A percentile compares a stretch with the other conserved stretches of the same genome.
These are phyloP conservation scores for Ophiostoma angusticollis DNA, from an alignment of 2,329 filamentous ascomycete species.

Conservation along the genomic window DNA sequence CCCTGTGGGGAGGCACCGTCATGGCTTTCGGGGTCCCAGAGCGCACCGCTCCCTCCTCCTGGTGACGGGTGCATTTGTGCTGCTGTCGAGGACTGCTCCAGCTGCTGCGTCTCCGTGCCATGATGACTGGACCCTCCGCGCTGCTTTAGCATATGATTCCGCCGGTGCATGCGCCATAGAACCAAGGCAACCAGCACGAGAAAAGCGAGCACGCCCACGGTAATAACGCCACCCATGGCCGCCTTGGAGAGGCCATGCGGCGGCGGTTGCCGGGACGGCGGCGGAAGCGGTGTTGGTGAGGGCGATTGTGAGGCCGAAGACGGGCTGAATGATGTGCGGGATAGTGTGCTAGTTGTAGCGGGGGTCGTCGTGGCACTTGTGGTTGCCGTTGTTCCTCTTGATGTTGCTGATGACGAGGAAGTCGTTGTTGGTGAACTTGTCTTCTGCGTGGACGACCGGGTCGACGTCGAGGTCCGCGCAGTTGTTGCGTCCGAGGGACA, in stretches of 20 bases:
- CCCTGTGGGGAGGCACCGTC: too few relatives aligned
- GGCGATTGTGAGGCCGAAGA: not conserved
- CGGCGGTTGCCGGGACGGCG: slow-evolving; percentile 2
- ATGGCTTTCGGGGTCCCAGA: too few relatives aligned
- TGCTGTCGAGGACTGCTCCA: too few relatives aligned
- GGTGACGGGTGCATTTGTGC: too few relatives aligned
- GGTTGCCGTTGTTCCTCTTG: not conserved
- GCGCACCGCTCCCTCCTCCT: not conserved
- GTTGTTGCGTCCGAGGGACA: slow-evolving; percentile 18
- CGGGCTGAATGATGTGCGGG: not conserved
- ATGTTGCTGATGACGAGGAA: not conserved
- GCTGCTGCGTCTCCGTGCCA: too few relatives aligned
- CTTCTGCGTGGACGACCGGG: not conserved
- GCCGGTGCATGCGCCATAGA: not conserved
- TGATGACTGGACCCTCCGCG: too few relatives aligned
- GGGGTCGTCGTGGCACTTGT: not conserved
- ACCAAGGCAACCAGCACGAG: slow-evolving; percentile 17
- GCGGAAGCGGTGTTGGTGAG: not conserved
- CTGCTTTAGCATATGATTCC: not conserved
- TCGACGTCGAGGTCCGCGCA: not conserved
- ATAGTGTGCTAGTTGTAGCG: not conserved
- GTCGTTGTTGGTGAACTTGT: not conserved
- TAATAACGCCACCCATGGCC: slow-evolving; percentile 22
- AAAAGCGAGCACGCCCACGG: slow-evolving; percentile 19
- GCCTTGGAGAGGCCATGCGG: slow-evolving; percentile 17